Percentiles rank a stretch among this genome's conserved stretches.
These are phyloP conservation scores for Moesziomyces parantarcticus DNA, from an alignment of 1,284 basidiomycete species.

Conservation along the genomic window DNA sequence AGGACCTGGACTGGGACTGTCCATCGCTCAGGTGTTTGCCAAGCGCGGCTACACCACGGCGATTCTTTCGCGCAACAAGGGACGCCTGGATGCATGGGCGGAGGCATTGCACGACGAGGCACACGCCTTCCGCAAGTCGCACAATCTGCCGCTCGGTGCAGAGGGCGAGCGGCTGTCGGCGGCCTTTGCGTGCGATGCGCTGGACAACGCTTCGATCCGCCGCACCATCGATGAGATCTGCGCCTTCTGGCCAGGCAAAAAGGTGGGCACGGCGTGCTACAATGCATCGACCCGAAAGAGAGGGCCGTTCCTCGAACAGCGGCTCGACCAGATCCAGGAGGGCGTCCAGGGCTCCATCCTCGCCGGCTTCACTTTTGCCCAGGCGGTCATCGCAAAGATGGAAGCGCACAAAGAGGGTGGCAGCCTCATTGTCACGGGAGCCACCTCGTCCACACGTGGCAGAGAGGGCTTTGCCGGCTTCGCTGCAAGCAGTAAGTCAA, in stretches of 20 bases:
- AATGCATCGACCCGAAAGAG: conserved; percentile 54
- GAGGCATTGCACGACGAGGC: conserved; percentile 26
- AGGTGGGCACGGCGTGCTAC: conserved; percentile 55
- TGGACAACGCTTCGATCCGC: conserved; percentile 35
- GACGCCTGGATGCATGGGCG: conserved; percentile 45
- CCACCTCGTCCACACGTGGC: conserved; percentile 49
- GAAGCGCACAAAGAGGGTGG: conserved; percentile 38
- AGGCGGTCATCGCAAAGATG: conserved; percentile 37
- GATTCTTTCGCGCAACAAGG: conserved; percentile 49
- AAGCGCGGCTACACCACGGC: conserved; percentile 53
- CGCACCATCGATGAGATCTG: conserved; percentile 20
- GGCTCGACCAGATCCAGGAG: conserved; percentile 35
- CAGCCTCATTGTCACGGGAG: conserved; percentile 54
- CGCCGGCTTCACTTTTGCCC: conserved; percentile 53
- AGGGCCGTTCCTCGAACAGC: conserved; percentile 44
- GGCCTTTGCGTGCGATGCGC: conserved; percentile 56
- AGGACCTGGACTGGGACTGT: conserved; percentile 53
- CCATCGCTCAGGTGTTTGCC: conserved; percentile 51
- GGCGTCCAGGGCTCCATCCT: conserved; percentile 47
- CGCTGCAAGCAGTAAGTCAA: conserved; percentile 44
- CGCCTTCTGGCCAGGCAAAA: conserved; percentile 37
- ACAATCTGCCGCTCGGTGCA: background rate
- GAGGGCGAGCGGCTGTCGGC: conserved; percentile 17
- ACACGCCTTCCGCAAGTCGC: conserved; percentile 8
- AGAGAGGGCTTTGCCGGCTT: conserved; percentile 57